phyloP scores from a whole-genome alignment of 352 stramenopile genomes.

The Globisporangium paroecandrum region DNA sequence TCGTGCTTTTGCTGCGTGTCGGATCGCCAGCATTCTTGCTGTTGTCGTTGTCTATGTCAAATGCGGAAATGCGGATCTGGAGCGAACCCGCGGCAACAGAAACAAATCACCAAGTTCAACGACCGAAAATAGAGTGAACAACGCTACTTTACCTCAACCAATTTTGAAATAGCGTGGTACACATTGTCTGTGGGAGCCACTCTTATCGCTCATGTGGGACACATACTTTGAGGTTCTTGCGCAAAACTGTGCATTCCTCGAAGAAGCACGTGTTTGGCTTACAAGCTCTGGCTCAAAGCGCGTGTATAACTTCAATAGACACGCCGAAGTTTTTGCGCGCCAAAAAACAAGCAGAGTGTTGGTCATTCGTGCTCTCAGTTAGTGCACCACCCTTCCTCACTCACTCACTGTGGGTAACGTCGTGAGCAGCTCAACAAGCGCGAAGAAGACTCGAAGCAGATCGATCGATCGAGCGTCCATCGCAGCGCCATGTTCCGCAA shows the following conservation, averaged over 20 bases:
- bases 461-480: neutral
- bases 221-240: neutral
- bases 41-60: neutral
- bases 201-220: neutral
- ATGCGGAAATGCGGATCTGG: neutral
- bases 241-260: neutral
- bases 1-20: conserved; percentile 2
- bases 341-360: neutral
- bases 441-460: neutral
- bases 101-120: conserved; percentile 3
- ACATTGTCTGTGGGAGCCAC: neutral
- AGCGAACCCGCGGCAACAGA: neutral
- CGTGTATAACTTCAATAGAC: neutral
- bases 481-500: conserved; percentile 1
- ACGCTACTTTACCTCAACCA: neutral
- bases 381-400: neutral
- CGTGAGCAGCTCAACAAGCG: neutral
- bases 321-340: neutral
- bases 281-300: neutral
- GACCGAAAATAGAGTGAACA: neutral
- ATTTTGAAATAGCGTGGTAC: neutral
- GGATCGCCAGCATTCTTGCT: conserved; percentile 2
- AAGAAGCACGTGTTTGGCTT: neutral
- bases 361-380: no score
- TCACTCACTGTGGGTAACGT: neutral